Conservation (phyloP, 305 asterid genomes). For the Euphrasia arctica region DNA sequence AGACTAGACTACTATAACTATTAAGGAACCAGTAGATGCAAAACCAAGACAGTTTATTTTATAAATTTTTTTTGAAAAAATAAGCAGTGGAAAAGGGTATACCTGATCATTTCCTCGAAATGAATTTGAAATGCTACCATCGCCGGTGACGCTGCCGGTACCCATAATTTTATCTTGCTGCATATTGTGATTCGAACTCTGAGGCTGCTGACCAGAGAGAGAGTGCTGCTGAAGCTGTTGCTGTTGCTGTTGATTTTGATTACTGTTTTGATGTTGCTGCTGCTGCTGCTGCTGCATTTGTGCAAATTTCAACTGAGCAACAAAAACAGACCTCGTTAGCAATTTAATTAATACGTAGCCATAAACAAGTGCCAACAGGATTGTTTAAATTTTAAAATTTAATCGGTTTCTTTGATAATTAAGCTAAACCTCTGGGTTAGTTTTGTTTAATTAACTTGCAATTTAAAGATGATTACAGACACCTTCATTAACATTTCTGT, state of each 20-base stretch:
- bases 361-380: not conserved
- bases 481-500: conserved; percentile 88
- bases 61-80: not conserved
- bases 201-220: conserved; percentile 67
- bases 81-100: conserved; percentile 32
- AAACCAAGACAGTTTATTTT: not conserved
- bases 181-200: conserved; percentile 53
- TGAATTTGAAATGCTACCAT: conserved; percentile 86
- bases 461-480: conserved; percentile 16
- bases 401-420: not conserved
- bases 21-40: not conserved
- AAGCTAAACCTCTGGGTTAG: not conserved
- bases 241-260: conserved; percentile 39
- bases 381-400: not conserved
- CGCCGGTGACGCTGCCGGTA: conserved; percentile 62
- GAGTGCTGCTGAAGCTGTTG: conserved; percentile 60
- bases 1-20: not conserved
- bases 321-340: conserved; percentile 13
- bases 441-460: not conserved
- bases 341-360: not conserved
- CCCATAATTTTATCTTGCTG: conserved; percentile 81
- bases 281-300: conserved; percentile 63
- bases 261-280: conserved; percentile 51
- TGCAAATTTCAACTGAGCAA: conserved; percentile 61
- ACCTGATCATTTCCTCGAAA: conserved; percentile 97